Conservation (phyloP, 2,329 filamentous ascomycete genomes). For the Claviceps purpurea region DNA sequence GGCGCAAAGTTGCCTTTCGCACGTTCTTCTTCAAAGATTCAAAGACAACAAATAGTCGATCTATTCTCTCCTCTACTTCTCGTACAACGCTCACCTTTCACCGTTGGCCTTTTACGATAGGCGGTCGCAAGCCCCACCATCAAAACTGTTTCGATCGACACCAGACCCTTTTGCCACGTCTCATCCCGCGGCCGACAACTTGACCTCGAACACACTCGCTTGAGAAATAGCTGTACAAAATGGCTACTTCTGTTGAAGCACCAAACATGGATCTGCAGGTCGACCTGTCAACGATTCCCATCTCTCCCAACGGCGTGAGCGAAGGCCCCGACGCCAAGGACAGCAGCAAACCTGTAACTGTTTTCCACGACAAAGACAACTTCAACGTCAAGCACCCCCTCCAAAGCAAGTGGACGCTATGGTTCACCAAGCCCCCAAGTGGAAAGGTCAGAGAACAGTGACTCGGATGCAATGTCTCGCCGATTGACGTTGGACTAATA, state of each 20-base stretch:
- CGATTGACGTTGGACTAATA: conserved; percentile 1
- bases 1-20: conserved; percentile 22
- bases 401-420: conserved; percentile 95
- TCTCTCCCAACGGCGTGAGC: conserved; percentile 47
- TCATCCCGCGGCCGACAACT: conserved; percentile 7
- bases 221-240: conserved; percentile 12
- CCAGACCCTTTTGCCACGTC: conserved; percentile 10
- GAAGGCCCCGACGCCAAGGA: conserved; percentile 34
- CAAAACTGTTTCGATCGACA: conserved; percentile 6
- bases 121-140: conserved; percentile 3
- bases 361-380: conserved; percentile 97
- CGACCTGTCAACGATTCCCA: conserved; percentile 54
- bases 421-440: conserved; percentile 97
- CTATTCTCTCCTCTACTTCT: conserved; percentile 10
- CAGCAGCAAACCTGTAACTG: conserved; percentile 61
- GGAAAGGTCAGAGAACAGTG: conserved; percentile 55
- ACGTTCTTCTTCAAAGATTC: conserved; percentile 9
- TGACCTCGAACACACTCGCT: not conserved
- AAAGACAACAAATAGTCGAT: conserved; percentile 15
- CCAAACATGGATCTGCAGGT: conserved; percentile 39
- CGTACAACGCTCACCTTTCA: conserved; percentile 7
- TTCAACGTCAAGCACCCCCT: conserved; percentile 99
- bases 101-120: not conserved
- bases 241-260: conserved; percentile 23
- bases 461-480: not conserved